These are phyloP conservation scores for Populus alba DNA, from an alignment of 345 rosid genomes.

Conservation along the genomic window DNA sequence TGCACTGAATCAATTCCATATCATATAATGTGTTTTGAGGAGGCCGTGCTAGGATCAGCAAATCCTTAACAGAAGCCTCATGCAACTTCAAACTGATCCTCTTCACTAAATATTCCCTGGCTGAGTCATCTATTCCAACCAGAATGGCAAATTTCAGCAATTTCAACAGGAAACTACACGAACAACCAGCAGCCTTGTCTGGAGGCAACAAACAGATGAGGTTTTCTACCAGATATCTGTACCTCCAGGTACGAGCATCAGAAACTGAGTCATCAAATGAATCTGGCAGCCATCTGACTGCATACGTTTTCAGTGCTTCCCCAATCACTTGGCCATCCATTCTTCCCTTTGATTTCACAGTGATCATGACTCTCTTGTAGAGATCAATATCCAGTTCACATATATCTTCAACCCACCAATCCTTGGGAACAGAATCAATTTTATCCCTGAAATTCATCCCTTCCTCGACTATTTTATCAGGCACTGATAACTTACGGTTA, in stretches of 20 bases:
- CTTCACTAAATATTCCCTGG: constrained; percentile 52
- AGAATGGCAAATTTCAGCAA: constrained; percentile 65
- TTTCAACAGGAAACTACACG: constrained; percentile 79
- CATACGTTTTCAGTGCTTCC: constrained; percentile 76
- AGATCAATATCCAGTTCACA: constrained; percentile 78
- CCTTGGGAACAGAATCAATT: constrained; percentile 62
- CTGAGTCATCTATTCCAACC: constrained; percentile 51
- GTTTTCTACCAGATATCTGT: constrained; percentile 66
- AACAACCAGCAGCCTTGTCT: constrained; percentile 51
- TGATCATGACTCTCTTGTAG: constrained; percentile 58
- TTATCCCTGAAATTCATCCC: constrained; percentile 44
- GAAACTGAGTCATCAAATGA: constrained; percentile 50
- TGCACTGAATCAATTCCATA: constrained; percentile 57
- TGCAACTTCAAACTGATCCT: constrained; percentile 61
- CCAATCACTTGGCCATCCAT: constrained; percentile 62
- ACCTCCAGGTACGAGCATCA: constrained; percentile 41
- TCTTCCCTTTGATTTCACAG: constrained; percentile 73
- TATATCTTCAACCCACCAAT: constrained; percentile 98
- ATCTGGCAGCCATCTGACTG: constrained; percentile 79
- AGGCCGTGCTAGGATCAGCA: constrained; percentile 51
- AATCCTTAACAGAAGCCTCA: constrained; percentile 69
- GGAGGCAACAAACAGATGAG: constrained; percentile 64
- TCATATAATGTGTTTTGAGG: constrained; percentile 51
- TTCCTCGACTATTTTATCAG: constrained; percentile 49
- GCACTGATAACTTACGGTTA: constrained; percentile 59